Evolutionary conservation across 139 green algal species (phyloP).

Genomic region (Chlorella sp.): DNA sequence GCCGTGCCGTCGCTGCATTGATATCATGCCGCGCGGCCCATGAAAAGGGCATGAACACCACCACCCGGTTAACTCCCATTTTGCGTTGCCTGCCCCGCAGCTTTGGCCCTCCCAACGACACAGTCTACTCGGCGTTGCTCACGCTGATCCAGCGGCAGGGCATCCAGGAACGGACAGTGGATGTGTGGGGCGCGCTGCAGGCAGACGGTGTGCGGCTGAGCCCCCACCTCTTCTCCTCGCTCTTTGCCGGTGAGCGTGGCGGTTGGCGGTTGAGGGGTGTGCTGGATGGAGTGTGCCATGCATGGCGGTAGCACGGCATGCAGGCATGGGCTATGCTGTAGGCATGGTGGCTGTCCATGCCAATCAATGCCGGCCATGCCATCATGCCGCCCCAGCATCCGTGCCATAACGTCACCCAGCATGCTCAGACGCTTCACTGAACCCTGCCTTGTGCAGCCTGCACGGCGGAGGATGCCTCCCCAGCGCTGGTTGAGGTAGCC

Average conservation of each 20-base stretch:
- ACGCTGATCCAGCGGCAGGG: slow-evolving; percentile 23
- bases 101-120: slow-evolving; percentile 21
- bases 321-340: too few relatives aligned
- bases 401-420: too few relatives aligned
- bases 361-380: too few relatives aligned
- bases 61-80: too few relatives aligned
- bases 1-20: too few relatives aligned
- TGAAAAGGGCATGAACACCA: too few relatives aligned
- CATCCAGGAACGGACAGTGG: slow-evolving; percentile 14
- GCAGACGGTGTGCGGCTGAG: slow-evolving; percentile 41
- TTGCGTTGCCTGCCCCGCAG: neutral
- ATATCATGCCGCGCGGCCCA: too few relatives aligned
- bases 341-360: too few relatives aligned
- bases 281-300: too few relatives aligned
- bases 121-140: slow-evolving; percentile 30
- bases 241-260: slow-evolving; percentile 37
- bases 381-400: too few relatives aligned
- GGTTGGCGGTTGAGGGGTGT: neutral
- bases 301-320: too few relatives aligned
- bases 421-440: too few relatives aligned
- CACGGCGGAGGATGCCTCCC: slow-evolving; percentile 33
- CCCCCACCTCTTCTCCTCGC: slow-evolving; percentile 51
- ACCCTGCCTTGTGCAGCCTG: slow-evolving; percentile 15
- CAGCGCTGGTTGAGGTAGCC: slow-evolving; percentile 45
- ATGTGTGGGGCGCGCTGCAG: slow-evolving; percentile 19